Conservation (phyloP, 2,329 filamentous ascomycete species). For the Bipolaris victoriae region DNA sequence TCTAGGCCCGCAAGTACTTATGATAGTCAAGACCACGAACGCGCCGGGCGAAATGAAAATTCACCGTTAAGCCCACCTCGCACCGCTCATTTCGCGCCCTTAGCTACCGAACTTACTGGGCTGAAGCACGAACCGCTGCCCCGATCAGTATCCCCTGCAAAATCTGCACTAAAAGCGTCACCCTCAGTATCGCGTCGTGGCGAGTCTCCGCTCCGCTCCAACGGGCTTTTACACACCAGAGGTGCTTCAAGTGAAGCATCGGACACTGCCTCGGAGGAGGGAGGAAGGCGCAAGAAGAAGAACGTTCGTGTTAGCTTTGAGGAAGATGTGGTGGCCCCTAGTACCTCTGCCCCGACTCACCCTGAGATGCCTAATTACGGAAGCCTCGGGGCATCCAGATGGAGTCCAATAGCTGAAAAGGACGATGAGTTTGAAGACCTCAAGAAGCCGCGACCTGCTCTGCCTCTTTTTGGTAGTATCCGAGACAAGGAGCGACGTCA, state of each 20-base stretch:
- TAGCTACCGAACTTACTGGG: conserved; percentile 58
- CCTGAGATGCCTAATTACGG: conserved; percentile 25
- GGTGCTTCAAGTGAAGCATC: conserved; percentile 61
- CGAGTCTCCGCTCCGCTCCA: conserved; percentile 57
- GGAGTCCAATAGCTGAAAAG: conserved; percentile 51
- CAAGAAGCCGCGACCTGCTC: conserved; percentile 75
- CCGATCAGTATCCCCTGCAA: conserved; percentile 75
- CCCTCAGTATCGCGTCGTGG: conserved; percentile 59
- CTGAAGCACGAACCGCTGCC: conserved; percentile 72
- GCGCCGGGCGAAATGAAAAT: conserved; percentile 38
- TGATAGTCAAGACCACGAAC: conserved; percentile 26
- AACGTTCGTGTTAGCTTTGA: conserved; percentile 79
- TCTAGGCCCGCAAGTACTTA: conserved; percentile 14
- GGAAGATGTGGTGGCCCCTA: conserved; percentile 65
- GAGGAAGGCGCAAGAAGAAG: conserved; percentile 57
- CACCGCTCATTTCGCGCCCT: conserved; percentile 69
- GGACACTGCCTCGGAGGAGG: conserved; percentile 59
- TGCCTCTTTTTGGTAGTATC: conserved; percentile 78
- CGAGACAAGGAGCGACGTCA: conserved; percentile 64
- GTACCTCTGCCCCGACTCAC: conserved; percentile 49
- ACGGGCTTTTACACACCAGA: conserved; percentile 55
- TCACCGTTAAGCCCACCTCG: conserved; percentile 66
- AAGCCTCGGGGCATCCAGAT: conserved; percentile 50
- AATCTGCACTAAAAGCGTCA: conserved; percentile 74
- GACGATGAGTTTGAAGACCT: conserved; percentile 68